Evolutionary conservation across 2,329 filamentous ascomycete genomes (phyloP), one percentile per base, ranked within the genome.

Genomic region (Neonectria coccinea): DNA sequence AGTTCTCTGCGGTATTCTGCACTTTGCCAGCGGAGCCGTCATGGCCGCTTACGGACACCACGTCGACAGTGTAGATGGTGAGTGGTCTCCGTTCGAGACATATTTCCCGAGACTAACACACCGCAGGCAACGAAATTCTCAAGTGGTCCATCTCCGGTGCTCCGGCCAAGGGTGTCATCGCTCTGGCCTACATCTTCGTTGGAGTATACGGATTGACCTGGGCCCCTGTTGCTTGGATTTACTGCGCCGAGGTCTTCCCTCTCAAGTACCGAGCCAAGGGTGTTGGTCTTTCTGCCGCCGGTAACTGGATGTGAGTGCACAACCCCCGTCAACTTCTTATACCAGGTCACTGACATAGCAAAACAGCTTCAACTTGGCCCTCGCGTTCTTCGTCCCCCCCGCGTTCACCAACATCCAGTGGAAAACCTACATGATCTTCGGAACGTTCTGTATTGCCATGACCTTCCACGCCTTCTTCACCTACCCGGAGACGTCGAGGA

Each of bases 161-260:
- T 0, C 74, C 83, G 0, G 83, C 83, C 10, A 85, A 84, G 69
- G 82, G 77, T 3, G 81, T 87, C 36, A 86, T 87, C 56, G 82
- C 85, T 1, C 79, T 81, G 45, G 82, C 80, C 2, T 87, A 86
- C 67, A 83, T 79, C 70, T 80, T 83, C 55, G 79, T 81, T 6
- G 79, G 76, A 6, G 67, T 81, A 10, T 77, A 75, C 33, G 73
- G 73, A 10, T 62, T 75, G 11, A 84, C 82, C 14, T 83, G 81
- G 81, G 83, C 82, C n/a, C 84, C 84, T 1, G 80, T 83, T 4
- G 82, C 80, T 55, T 84, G 81, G 80, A 83, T 83, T 52, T 91
- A 91, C 69, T 85, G 86, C 0, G 86, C 87, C 16, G 89, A 91
- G 75, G 76, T 83, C 25, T 82, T 80, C 71, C 83, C 83, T 31